These are phyloP conservation scores for Globisporangium emineosum DNA, from an alignment of 352 stramenopile species.

Conservation along the genomic window DNA sequence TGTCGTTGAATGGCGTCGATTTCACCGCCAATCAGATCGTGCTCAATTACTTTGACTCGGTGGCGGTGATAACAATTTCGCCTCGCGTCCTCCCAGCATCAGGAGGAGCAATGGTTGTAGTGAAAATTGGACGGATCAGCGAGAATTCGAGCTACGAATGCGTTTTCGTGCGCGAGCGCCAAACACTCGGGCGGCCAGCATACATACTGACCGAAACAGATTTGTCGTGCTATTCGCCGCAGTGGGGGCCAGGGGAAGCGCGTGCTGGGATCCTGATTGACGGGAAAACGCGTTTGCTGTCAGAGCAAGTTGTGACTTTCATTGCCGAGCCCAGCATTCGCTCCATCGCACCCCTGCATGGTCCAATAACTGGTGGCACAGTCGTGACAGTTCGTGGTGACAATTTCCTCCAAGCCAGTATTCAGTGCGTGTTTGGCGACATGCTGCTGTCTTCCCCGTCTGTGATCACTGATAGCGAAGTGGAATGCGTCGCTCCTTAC, in stretches of 20 bases:
- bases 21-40: constrained; percentile 26
- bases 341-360: constrained; percentile 24
- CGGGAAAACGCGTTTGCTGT: constrained; percentile 20
- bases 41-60: constrained; percentile 35
- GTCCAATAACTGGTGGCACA: constrained; percentile 25
- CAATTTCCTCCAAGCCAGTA: constrained; percentile 15
- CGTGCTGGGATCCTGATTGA: constrained; percentile 27
- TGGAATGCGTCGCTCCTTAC: constrained; percentile 26
- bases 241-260: constrained; percentile 27
- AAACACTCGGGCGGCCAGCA: constrained; percentile 21
- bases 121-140: constrained; percentile 20
- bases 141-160: constrained; percentile 26
- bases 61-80: constrained; percentile 21
- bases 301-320: constrained; percentile 20
- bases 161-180: constrained; percentile 24
- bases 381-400: constrained; percentile 24
- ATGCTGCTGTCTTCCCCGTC: constrained; percentile 17
- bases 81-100: constrained; percentile 24
- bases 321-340: constrained; percentile 22
- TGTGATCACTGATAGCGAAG: constrained; percentile 13
- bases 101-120: constrained; percentile 25
- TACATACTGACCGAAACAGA: constrained; percentile 23
- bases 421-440: constrained; percentile 27
- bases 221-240: constrained; percentile 25
- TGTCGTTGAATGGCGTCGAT: constrained; percentile 50